These are phyloP conservation scores for Epichloe sp. DNA, from an alignment of 2,329 filamentous ascomycete genomes.

Conservation along the genomic window DNA sequence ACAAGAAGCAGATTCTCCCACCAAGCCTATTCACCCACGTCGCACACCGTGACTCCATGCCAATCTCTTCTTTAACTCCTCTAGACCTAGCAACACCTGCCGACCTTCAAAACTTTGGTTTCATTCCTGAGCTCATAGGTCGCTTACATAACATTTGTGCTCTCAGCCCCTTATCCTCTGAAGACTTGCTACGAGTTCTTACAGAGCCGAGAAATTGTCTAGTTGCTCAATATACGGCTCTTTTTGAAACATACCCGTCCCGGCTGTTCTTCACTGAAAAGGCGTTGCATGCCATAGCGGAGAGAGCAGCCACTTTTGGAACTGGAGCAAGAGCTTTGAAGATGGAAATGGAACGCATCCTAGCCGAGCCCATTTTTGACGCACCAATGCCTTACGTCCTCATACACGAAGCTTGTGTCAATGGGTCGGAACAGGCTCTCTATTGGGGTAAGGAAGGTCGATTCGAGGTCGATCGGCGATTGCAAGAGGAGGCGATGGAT, in stretches of 20 bases:
- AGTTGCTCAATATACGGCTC: slow-evolving; percentile 73
- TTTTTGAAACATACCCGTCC: slow-evolving; percentile 70
- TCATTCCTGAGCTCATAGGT: slow-evolving; percentile 94
- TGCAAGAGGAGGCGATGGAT: slow-evolving; percentile 47
- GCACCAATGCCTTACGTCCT: slow-evolving; percentile 64
- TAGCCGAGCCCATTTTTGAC: slow-evolving; percentile 72
- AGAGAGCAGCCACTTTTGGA: slow-evolving; percentile 41
- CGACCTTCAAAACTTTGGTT: slow-evolving; percentile 73
- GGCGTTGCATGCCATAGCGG: slow-evolving; percentile 70
- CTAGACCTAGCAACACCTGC: slow-evolving; percentile 62
- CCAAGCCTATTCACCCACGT: slow-evolving; percentile 45
- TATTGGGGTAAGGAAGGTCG: slow-evolving; percentile 60
- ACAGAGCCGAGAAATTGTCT: slow-evolving; percentile 87
- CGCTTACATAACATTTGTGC: slow-evolving; percentile 84
- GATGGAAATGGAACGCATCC: slow-evolving; percentile 67
- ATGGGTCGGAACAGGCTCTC: slow-evolving; percentile 42
- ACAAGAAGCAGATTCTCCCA: slow-evolving; percentile 45
- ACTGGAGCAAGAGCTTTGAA: slow-evolving; percentile 72
- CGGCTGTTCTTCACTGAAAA: slow-evolving; percentile 72
- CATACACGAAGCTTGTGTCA: slow-evolving; percentile 57
- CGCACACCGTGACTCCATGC: slow-evolving; percentile 35
- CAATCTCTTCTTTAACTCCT: slow-evolving; percentile 29
- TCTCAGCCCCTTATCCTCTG: slow-evolving; percentile 57
- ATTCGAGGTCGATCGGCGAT: slow-evolving; percentile 54
- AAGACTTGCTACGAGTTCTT: slow-evolving; percentile 69